Conservation (phyloP, 2,329 filamentous ascomycete genomes). For the Penicillium glabrum region DNA sequence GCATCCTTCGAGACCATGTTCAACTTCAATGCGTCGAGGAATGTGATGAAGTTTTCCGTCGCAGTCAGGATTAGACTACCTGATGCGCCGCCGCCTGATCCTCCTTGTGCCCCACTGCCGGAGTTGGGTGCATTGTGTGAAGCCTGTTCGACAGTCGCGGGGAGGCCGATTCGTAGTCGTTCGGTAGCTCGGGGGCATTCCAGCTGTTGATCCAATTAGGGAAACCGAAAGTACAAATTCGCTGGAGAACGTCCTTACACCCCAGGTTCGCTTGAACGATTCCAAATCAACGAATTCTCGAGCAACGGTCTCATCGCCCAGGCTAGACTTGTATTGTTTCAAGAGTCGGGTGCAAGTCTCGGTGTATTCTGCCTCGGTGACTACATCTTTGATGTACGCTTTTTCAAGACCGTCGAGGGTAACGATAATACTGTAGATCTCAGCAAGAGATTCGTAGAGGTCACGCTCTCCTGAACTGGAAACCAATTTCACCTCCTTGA, state of each 20-base stretch:
- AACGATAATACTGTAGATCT: constrained; percentile 96
- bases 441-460: constrained; percentile 90
- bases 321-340: constrained; percentile 94
- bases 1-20: constrained; percentile 93
- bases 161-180: constrained; percentile 86
- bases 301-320: constrained; percentile 89
- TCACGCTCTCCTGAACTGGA: constrained; percentile 86
- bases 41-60: constrained; percentile 98
- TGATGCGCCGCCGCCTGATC: constrained; percentile 44
- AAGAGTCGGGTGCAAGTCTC: constrained; percentile 92
- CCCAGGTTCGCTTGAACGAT: constrained; percentile 87
- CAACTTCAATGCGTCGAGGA: constrained; percentile 90
- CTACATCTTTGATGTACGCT: constrained; percentile 92
- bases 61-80: constrained; percentile 77
- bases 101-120: constrained; percentile 34
- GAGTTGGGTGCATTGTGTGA: constrained; percentile 49
- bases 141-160: constrained; percentile 71
- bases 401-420: constrained; percentile 95
- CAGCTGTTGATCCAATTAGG: constrained; percentile 57
- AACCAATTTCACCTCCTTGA: constrained; percentile 86
- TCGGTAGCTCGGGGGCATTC: constrained; percentile 94
- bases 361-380: constrained; percentile 88
- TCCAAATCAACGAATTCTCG: constrained; percentile 84
- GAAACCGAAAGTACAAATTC: background rate
- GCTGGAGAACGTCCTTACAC: constrained; percentile 58